Percentiles rank a stretch among this genome's conserved stretches.
These are phyloP conservation scores for Phytopythium aichiense DNA, from an alignment of 352 stramenopile species.

Conservation along the genomic window DNA sequence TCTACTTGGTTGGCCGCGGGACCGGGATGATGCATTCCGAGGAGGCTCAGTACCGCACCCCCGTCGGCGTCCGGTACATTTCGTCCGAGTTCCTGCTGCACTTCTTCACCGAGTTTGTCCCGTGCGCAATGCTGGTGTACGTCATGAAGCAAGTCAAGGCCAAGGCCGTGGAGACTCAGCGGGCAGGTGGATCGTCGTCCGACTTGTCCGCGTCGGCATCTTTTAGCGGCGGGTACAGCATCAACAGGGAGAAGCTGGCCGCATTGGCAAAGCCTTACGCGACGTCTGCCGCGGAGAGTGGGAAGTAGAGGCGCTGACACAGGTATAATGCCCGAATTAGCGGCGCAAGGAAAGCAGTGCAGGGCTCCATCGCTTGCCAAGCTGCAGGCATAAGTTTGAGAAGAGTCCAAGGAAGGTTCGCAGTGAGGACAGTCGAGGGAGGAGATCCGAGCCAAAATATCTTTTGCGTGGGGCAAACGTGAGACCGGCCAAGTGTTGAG, in stretches of 20 bases:
- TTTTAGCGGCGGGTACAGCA: slow-evolving; percentile 20
- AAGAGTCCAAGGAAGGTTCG: background rate
- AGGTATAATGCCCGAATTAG: background rate
- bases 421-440: background rate
- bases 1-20: slow-evolving; percentile 74
- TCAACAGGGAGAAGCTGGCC: slow-evolving; percentile 3
- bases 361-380: background rate
- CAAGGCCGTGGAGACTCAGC: slow-evolving; percentile 15
- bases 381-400: background rate
- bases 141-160: slow-evolving; percentile 51
- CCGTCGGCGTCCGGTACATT: slow-evolving; percentile 62
- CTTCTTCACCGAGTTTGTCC: slow-evolving; percentile 72
- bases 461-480: no score
- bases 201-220: slow-evolving; percentile 22
- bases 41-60: slow-evolving; percentile 54
- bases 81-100: slow-evolving; percentile 71
- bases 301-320: background rate
- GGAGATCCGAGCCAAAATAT: no score
- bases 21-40: slow-evolving; percentile 55
- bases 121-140: slow-evolving; percentile 56
- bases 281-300: background rate
- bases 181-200: slow-evolving; percentile 22
- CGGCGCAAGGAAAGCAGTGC: background rate
- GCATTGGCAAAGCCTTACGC: slow-evolving; percentile 4
- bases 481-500: no score